These are phyloP conservation scores for Salix exigua DNA, from an alignment of 345 rosid species.

Conservation along the genomic window DNA sequence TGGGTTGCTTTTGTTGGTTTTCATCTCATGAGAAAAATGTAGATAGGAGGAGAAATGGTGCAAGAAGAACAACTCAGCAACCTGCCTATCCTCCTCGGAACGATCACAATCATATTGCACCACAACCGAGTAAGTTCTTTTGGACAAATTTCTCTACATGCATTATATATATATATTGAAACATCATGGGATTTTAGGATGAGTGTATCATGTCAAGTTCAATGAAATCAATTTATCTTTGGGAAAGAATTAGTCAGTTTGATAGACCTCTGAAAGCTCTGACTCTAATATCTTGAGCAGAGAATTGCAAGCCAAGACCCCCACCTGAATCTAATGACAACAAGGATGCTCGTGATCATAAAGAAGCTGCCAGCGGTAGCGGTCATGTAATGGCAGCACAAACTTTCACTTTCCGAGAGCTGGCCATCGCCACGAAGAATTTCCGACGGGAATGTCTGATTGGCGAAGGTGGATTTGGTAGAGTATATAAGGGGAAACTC, in stretches of 20 bases:
- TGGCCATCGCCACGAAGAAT: slow-evolving; percentile 86
- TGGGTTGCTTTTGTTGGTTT: slow-evolving; percentile 84
- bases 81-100: slow-evolving; percentile 13
- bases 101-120: background rate
- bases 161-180: no score
- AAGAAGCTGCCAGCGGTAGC: slow-evolving; percentile 19
- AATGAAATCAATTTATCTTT: no score
- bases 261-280: background rate
- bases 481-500: slow-evolving; percentile 82
- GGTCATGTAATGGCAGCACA: slow-evolving; percentile 55
- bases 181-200: no score
- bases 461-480: slow-evolving; percentile 95
- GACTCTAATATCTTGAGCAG: slow-evolving; percentile 9
- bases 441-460: slow-evolving; percentile 80
- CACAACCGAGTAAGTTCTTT: background rate
- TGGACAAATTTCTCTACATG: no score
- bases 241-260: background rate
- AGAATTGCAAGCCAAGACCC: slow-evolving; percentile 22
- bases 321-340: background rate
- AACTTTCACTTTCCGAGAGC: slow-evolving; percentile 76
- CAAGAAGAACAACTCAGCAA: slow-evolving; percentile 15
- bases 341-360: slow-evolving; percentile 6
- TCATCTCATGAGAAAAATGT: slow-evolving; percentile 51
- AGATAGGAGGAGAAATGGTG: slow-evolving; percentile 17
- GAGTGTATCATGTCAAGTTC: no score